Conservation (phyloP, 75 land plant genomes). For the Chamaecyparis obtusa region DNA sequence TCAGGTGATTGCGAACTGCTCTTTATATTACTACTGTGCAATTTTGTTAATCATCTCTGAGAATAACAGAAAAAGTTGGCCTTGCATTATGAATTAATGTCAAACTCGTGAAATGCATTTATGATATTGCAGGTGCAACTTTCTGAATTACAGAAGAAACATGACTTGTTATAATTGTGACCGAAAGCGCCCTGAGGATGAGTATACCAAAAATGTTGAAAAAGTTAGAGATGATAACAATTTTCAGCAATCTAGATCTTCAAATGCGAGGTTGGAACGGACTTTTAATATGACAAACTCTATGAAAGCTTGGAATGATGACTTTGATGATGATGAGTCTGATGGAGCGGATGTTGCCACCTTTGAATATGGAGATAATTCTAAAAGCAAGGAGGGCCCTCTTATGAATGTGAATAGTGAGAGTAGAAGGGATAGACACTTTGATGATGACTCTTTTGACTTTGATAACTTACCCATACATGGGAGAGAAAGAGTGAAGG, state of each 20-base stretch:
- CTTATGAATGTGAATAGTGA: slow-evolving; percentile 1
- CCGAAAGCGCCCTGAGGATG: slow-evolving; percentile 62
- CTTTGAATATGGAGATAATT: slow-evolving; percentile 63
- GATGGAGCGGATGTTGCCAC: slow-evolving; percentile 74
- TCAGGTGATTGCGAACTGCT: background rate
- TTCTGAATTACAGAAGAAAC: slow-evolving; percentile 79
- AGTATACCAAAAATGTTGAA: slow-evolving; percentile 26
- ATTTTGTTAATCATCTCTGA: background rate
- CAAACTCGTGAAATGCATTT: background rate
- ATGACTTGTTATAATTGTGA: slow-evolving; percentile 80
- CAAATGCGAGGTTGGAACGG: slow-evolving; percentile 20
- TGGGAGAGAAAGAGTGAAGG: slow-evolving; percentile 17
- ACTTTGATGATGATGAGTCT: slow-evolving; percentile 65
- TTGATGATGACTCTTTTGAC: slow-evolving; percentile 37
- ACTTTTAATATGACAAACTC: slow-evolving; percentile 24
- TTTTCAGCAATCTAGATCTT: slow-evolving; percentile 8
- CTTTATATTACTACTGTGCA: background rate
- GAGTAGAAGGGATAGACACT: slow-evolving; percentile 15
- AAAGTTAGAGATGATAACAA: slow-evolving; percentile 38
- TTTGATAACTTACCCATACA: slow-evolving; percentile 24
- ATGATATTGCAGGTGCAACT: slow-evolving; percentile 63
- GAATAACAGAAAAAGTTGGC: background rate
- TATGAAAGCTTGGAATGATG: slow-evolving; percentile 58
- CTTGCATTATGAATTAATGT: background rate
- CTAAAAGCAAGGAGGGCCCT: slow-evolving; percentile 18